Base-by-base conservation (phyloP, 1,284 basidiomycete genomes). In the Ustilago trichophora region DNA sequence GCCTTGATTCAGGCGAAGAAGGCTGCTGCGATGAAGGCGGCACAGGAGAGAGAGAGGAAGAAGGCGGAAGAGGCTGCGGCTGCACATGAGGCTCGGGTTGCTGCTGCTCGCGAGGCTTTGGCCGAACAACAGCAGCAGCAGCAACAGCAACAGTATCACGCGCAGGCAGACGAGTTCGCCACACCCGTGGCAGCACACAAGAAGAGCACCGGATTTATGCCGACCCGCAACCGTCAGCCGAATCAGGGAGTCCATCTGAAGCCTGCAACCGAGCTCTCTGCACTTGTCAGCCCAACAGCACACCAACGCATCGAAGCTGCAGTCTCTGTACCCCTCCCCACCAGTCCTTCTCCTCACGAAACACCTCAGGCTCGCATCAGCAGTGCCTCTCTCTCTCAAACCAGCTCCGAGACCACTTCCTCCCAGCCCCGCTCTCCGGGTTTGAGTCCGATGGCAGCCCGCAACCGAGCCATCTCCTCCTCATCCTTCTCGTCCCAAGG, bases 1-100 rank as follows among this genome's bases (percentile, higher is more conserved):
- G 76, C 78, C 6, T 48, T 80, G 21, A 53, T 80, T 10, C 77
- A 77, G 16, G 78, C 78, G 13, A 80, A 80, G 53, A 64, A 69
- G 26, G 78, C 77, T 0, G 78, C 78, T 8, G 51, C 72, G 3
- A 21, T 50, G 13, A 69, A 69, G 46, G 68, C 73, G 32, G 54
- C 65, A 4, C 51, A 64, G 36, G 72, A 75, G 37, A 37, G 44
- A 18, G 75, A 75, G 34, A 35, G 60, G 10, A 52, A 53, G 60
- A 72, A 43, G 50, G 69, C 53, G 0, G 63, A 71, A 25, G 59
- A 64, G 22, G 65, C 71, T 22, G 66, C 65, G 1, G 69, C 65
- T 18, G 57, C 57, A 8, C 67, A 70, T 38, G 67, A 70, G 24
- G 62, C 53, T 9, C 27, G 50, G n/a, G 41, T 70, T 3, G 67